Evolutionary conservation across 2,329 filamentous ascomycete species (phyloP).

Genomic region (Fusarium pseudocircinatum): DNA sequence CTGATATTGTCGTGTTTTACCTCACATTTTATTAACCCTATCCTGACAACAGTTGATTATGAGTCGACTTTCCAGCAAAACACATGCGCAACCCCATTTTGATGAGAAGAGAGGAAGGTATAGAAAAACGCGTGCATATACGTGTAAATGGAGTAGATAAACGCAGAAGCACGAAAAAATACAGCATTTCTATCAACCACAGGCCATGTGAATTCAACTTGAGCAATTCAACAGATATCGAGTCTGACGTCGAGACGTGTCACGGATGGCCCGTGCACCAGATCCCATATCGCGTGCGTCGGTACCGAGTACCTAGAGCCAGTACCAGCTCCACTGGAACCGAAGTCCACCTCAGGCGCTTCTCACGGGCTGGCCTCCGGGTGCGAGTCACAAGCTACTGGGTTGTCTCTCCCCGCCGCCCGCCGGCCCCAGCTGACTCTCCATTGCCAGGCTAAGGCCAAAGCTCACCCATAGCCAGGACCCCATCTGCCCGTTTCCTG

Average conservation of each 20-base stretch:
- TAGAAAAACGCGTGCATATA: not conserved
- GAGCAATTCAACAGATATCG: conserved; percentile 1
- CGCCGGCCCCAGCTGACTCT: conserved; percentile 37
- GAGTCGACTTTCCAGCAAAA: not conserved
- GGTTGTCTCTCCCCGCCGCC: conserved; percentile 8
- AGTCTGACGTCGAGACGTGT: conserved; percentile 12
- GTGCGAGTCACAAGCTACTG: conserved; percentile 32
- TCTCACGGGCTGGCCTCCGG: not conserved
- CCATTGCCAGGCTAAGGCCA: conserved; percentile 5
- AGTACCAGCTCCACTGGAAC: conserved; percentile 15
- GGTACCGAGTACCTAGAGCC: not conserved
- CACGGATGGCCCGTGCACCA: conserved; percentile 25
- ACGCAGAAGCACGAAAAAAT: too few relatives aligned
- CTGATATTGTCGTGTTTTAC: not conserved
- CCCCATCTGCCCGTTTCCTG: conserved; percentile 7
- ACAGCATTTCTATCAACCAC: not conserved
- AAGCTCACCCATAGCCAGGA: conserved; percentile 6
- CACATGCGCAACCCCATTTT: too few relatives aligned
- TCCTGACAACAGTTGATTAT: accelerated
- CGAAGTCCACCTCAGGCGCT: conserved; percentile 8
- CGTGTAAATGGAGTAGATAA: not conserved
- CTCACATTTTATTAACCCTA: not conserved
- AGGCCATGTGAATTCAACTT: not conserved
- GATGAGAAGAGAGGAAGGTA: not conserved
- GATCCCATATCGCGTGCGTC: conserved; percentile 13